Base-by-base conservation (phyloP, 257 asterid genomes). In the Hygrophila difformis region DNA sequence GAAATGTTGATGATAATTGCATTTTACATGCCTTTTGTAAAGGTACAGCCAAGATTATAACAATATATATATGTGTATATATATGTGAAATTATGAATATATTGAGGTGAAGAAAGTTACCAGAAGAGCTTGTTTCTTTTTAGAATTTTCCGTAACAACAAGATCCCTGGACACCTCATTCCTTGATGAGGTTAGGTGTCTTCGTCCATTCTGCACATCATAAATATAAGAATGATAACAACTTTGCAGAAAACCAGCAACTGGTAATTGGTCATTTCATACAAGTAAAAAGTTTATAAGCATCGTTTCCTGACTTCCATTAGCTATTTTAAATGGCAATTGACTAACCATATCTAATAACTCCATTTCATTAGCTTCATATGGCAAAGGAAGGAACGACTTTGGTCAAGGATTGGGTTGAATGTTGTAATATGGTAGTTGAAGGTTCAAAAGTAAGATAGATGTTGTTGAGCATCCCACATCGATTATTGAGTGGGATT, bases 131-230 rank as follows among this genome's bases (percentile, higher is more conserved):
- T 83, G 97, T 63, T 91, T 91, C 88, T 70, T 91, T 71, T 65
- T 83, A 29, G 99, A 91, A 73, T 55, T 74, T 55, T 63, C 77
- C 5, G 85, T 78, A 42, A 86, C 99, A 6, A 91, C 50, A 47
- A 91, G 94, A 75, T 91, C 99, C 75, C 99, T 86, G 28, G 96
- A 91, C 21, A 91, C 95, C 74, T 91, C 99, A 69, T 80, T 86
- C 78, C 80, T 80, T 69, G 99, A 86, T 18, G 95, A 91, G 47
- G 81, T 83, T 53, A 91, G 92, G 67, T 82, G 86, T 51, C 99
- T 84, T 54, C 95, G 74, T 49, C 99, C 99, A 54, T 91, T 91
- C 98, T 91, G 95, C 72, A 74, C 11, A 53, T n/a, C 53, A 57
- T 52, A 59, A 56, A 39, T 43, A 38, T 24, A 58, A 53, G 45